A percentile compares a stretch with the other conserved stretches of the same genome.
phyloP scores from a whole-genome alignment of 2,329 filamentous ascomycete species.

The Aspergillus fructus region DNA sequence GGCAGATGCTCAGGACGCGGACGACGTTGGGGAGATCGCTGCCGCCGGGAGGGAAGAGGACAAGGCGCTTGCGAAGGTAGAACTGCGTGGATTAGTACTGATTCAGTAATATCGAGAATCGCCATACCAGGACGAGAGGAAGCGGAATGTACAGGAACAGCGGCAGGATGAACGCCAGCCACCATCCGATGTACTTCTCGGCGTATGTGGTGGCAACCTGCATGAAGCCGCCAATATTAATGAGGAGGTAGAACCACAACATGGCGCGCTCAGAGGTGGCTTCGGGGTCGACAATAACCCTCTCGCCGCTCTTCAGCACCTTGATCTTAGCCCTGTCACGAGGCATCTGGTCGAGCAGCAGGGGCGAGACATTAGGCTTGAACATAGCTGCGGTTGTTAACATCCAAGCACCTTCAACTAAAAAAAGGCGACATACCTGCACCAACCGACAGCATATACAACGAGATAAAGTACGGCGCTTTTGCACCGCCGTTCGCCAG shows the following conservation, averaged over 20 bases:
- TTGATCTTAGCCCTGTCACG: constrained; percentile 39
- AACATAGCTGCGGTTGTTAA: constrained; percentile 19
- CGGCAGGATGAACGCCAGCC: constrained; percentile 34
- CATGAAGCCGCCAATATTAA: constrained; percentile 36
- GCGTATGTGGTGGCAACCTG: constrained; percentile 41
- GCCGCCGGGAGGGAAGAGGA: constrained; percentile 1
- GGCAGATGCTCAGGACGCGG: constrained; percentile 3
- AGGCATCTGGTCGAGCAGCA: constrained; percentile 47
- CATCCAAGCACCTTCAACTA: not conserved
- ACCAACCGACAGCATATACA: constrained; percentile 36
- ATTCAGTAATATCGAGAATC: not conserved
- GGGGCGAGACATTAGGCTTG: constrained; percentile 45
- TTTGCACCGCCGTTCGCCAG: constrained; percentile 4
- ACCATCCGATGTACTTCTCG: constrained; percentile 44
- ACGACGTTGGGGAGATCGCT: constrained; percentile 6
- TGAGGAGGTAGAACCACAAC: constrained; percentile 36
- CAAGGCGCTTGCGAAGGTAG: constrained; percentile 4
- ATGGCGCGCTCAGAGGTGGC: constrained; percentile 40
- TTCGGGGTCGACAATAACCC: constrained; percentile 50
- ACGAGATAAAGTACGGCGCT: constrained; percentile 37
- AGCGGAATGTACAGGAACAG: constrained; percentile 37
- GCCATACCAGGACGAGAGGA: constrained; percentile 18
- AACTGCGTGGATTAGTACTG: not conserved
- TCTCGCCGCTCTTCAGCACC: constrained; percentile 45
- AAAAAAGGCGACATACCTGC: constrained; percentile 27